Base-by-base conservation (phyloP, 257 asterid genomes). In the Primulina tabacum region DNA sequence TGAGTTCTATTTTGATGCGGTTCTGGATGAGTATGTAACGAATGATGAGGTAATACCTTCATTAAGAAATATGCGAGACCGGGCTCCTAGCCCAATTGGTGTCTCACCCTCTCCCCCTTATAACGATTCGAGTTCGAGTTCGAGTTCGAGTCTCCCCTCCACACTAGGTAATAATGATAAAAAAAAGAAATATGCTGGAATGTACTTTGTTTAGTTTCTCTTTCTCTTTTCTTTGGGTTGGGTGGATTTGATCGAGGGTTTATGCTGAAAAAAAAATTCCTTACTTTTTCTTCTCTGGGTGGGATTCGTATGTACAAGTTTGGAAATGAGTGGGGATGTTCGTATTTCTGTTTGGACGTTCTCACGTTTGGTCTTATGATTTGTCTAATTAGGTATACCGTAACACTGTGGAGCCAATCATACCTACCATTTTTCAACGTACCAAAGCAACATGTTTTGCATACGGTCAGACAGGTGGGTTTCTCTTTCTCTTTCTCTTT, bases 391-490 rank as follows among this genome's bases (percentile, higher is more conserved):
- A 94, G 99, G 97, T 91, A 62, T 94, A 94, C 77, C 88, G 91
- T 29, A 87, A 70, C 62, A 94, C 99, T 8, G 97, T 94, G 76
- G 96, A 94, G 83, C 98, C 99, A 62, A 94, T 94, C 60, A 89
- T 94, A 75, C 99, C 98, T 53, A 91, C 73, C 69, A 91, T 94
- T 71, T 94, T 94, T 72, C 98, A 91, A 84, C 92, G 97, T 18
- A 89, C 98, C 71, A 94, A 94, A 78, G 98, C 99, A 67, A 94
- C 98, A 47, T 94, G 96, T 70, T 94, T 94, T 69, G 96, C 99
- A 62, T 94, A 94, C 83, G 99, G 99, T 70, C 98, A 91, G 75
- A 94, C 99, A 84, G 97, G 99, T 94, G 70, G 61, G 80, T 40
- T 56, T 64, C 65, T 62, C 76, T 75, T 55, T 64, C 65, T 62